Base-by-base conservation (phyloP, 495 filamentous ascomycete genomes). In the Platismatia glauca region DNA sequence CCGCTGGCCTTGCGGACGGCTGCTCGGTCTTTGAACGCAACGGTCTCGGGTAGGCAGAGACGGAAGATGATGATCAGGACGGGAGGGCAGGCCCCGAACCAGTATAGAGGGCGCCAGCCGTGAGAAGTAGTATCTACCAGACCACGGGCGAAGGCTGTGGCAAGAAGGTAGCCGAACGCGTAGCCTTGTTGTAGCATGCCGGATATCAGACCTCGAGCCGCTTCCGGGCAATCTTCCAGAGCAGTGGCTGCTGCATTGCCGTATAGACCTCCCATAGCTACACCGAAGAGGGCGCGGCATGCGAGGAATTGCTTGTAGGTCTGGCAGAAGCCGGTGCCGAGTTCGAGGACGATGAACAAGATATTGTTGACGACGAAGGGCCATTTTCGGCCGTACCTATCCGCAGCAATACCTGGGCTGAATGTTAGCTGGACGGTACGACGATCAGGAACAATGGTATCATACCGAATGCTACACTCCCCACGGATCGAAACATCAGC, bases 141-240 rank as follows among this genome's bases (percentile, higher is more conserved):
- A 7, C 76, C 89, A 37, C 88, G 78, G 1, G 89, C 82, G 70
- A 94, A 93, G 13, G 86, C 89, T 0, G 89, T 83, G 0, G 89
- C 89, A 0, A 95, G 80, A 0, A 95, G 78, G 68, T 93, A 95
- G 4, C 90, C 90, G 73, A 94, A 91, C 1, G 90, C 89, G 69
- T 94, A 95, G 5, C 90, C 90, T 71, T 95, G 90, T 72, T 95
- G 90, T 24, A 94, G 78, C 67, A 95, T 82, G 56, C 90, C 90
- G 18, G 85, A 89, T 38, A 95, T 75, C 41, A 95, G 77, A 66
- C 90, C 90, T 58, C 90, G 77, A 3, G 89, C 84, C 38, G 81
- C 84, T 55, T 79, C 75, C 0, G 90, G 90, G 60, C 89, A 88
- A 71, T 95, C 90, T 71, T 95, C 90, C 20, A 95, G 75, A 0